Evolutionary conservation across 345 rosid genomes (phyloP), one percentile per base, ranked within the genome.

Genomic region (Passiflora organensis): DNA sequence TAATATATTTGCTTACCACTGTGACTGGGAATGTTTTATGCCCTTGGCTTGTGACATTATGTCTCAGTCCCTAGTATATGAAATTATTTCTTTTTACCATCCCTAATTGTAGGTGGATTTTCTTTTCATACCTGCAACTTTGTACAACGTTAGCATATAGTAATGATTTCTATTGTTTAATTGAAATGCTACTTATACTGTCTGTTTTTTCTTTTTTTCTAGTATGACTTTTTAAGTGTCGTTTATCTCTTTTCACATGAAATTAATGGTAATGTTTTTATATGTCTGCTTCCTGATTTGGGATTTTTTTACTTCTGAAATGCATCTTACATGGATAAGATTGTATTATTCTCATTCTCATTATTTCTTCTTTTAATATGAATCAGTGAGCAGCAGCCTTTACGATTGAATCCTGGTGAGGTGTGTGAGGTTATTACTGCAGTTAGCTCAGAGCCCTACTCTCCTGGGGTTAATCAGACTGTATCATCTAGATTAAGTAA

Each of bases 381-480:
- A 44, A 60, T 65, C 80, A 93, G 99, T 85, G 96, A 87, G 80
- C 99, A 93, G 67, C 97, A 93, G 72, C 97, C 99, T 49, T 63
- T 93, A 78, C 82, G 85, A 45, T 67, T 93, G 58, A 86, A 80
- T 69, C 74, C 86, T 63, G 87, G 87, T 17, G 99, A 89, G 73
- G 95, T 93, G 55, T 80, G 81, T 48, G 99, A 93, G 78, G 97
- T 93, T 65, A 93, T 93, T 46, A 86, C 96, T 58, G 95, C 96
- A 66, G 97, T 93, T 72, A 78, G 87, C 73, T 89, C 95, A 16
- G 99, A 86, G 85, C 74, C 84, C 62, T 72, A 80, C 69, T 74
- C 77, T 43, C 59, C 77, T 48, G 82, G 73, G 73, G 72, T 82
- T 51, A 81, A 79, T 72, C 58, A 68, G 85, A 85, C 89, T 13